These are phyloP conservation scores for Quillaja saponaria DNA, from an alignment of 306 rosid genomes.

Conservation along the genomic window DNA sequence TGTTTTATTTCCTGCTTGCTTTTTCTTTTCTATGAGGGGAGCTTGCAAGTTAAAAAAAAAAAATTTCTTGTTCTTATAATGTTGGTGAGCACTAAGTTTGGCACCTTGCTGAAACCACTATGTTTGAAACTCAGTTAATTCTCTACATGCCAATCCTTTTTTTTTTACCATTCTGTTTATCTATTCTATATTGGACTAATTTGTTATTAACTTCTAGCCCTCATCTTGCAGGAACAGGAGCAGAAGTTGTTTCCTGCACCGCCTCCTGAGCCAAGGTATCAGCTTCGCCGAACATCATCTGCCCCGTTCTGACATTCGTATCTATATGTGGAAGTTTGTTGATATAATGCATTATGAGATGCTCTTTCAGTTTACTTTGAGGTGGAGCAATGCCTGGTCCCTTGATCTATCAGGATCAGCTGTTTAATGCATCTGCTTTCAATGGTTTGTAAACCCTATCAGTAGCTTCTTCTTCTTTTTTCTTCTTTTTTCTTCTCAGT, in stretches of 20 bases:
- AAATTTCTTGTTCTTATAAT: no score
- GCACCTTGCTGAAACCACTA: slow-evolving; percentile 5
- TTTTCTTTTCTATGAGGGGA: background rate
- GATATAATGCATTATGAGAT: slow-evolving; percentile 30
- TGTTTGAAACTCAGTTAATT: slow-evolving; percentile 1
- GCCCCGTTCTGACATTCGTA: slow-evolving; percentile 62
- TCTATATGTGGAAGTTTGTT: slow-evolving; percentile 39
- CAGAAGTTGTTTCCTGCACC: slow-evolving; percentile 63
- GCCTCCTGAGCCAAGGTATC: slow-evolving; percentile 82
- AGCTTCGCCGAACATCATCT: slow-evolving; percentile 85
- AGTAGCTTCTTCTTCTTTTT: slow-evolving; percentile 24
- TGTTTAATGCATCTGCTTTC: slow-evolving; percentile 35
- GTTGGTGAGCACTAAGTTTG: no score
- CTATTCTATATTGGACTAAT: background rate
- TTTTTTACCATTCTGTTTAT: background rate
- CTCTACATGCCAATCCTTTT: background rate
- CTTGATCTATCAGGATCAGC: slow-evolving; percentile 27
- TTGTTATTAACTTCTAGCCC: background rate
- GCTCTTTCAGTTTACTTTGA: slow-evolving; percentile 21
- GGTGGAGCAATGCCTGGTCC: slow-evolving; percentile 17
- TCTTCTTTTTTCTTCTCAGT: slow-evolving; percentile 4
- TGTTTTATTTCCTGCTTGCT: slow-evolving; percentile 5
- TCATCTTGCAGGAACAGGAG: slow-evolving; percentile 75
- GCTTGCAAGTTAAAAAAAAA: no score
- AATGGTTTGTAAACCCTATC: slow-evolving; percentile 27